These are phyloP conservation scores for Kalmanozyma brasiliensis DNA, from an alignment of 1,284 basidiomycete genomes.

Conservation along the genomic window DNA sequence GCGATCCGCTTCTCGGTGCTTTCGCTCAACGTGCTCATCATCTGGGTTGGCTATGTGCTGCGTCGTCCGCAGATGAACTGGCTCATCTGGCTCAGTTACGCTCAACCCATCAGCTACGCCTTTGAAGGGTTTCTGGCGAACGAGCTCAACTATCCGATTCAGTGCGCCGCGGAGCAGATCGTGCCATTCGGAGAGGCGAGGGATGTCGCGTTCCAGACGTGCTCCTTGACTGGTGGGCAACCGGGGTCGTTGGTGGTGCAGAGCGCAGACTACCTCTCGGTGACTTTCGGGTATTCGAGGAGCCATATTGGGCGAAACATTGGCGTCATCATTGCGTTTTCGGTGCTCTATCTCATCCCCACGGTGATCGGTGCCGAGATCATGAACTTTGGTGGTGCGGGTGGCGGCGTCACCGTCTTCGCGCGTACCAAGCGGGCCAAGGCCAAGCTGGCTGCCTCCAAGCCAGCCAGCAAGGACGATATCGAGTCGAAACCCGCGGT, in stretches of 20 bases:
- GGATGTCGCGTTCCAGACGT: constrained; percentile 61
- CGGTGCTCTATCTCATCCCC: constrained; percentile 56
- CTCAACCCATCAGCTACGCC: constrained; percentile 74
- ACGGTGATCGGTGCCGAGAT: constrained; percentile 56
- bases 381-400: constrained; percentile 51
- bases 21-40: constrained; percentile 48
- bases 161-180: constrained; percentile 39
- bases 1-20: constrained; percentile 51
- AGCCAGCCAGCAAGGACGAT: constrained; percentile 19
- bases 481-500: constrained; percentile 25
- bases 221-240: constrained; percentile 69
- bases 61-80: constrained; percentile 72
- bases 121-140: constrained; percentile 75
- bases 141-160: constrained; percentile 69
- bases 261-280: constrained; percentile 71
- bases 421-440: constrained; percentile 41
- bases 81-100: constrained; percentile 77
- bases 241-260: constrained; percentile 69
- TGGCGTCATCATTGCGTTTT: constrained; percentile 69
- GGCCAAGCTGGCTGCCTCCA: constrained; percentile 17
- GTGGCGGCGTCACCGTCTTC: constrained; percentile 63
- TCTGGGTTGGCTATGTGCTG: constrained; percentile 70
- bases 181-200: constrained; percentile 26
- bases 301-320: constrained; percentile 70
- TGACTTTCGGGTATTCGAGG: constrained; percentile 76